A percentile compares a stretch with the other conserved stretches of the same genome.
phyloP scores from a whole-genome alignment of 371 early-diverging fungal genomes.

The Paramicrosporidium saccamoebae region DNA sequence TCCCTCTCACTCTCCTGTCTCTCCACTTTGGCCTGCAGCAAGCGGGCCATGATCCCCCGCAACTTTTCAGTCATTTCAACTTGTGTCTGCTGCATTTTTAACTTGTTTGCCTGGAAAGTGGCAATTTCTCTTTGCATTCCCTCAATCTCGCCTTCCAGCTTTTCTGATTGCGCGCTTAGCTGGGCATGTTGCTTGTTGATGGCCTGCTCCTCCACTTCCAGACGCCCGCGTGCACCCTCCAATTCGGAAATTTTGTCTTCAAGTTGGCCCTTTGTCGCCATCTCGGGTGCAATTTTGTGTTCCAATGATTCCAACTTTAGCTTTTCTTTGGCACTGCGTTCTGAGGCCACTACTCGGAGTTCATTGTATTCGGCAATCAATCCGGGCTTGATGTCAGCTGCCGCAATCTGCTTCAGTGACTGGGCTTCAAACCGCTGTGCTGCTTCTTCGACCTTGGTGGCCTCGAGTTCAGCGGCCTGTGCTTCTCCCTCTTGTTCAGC shows the following conservation, averaged over 20 bases:
- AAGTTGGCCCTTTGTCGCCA: conserved; percentile 16
- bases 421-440: conserved; percentile 9
- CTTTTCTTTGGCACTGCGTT: conserved; percentile 18
- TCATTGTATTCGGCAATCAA: conserved; percentile 3
- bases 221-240: conserved; percentile 9
- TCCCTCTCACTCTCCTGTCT: conserved; percentile 47
- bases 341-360: conserved; percentile 25
- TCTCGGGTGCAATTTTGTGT: conserved; percentile 20
- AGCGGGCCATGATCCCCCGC: conserved; percentile 19
- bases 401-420: conserved; percentile 1
- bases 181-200: conserved; percentile 7
- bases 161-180: conserved; percentile 5
- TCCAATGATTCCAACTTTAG: conserved; percentile 22
- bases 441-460: conserved; percentile 9
- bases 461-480: conserved; percentile 9
- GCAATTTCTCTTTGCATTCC: conserved; percentile 5
- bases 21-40: conserved; percentile 42
- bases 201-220: conserved; percentile 12
- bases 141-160: conserved; percentile 5
- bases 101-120: conserved; percentile 8
- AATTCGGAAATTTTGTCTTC: conserved; percentile 16
- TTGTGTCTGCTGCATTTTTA: conserved; percentile 14
- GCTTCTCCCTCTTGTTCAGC: too few species aligned
- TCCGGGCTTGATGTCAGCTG: conserved; percentile 2
- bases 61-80: conserved; percentile 45